Percentiles rank a stretch among this genome's conserved stretches.
phyloP scores from a whole-genome alignment of 768 basidiomycete species.

The Lactarius deliciosus region DNA sequence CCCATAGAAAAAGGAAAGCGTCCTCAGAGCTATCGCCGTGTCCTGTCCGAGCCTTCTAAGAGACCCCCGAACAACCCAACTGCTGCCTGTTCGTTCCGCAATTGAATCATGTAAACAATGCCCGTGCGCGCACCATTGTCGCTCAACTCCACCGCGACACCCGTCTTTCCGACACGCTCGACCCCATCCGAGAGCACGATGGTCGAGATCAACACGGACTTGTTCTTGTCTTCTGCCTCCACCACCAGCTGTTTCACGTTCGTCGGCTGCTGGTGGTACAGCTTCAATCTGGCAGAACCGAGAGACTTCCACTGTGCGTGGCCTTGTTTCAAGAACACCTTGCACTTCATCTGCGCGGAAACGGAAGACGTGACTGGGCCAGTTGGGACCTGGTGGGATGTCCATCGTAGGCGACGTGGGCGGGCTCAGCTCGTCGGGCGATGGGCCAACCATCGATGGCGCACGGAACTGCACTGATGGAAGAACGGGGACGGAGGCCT shows the following conservation, averaged over 20 bases:
- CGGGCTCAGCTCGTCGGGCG: conserved; percentile 73
- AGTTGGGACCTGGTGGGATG: conserved; percentile 42
- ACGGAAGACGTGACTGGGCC: conserved; percentile 78
- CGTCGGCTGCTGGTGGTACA: conserved; percentile 82
- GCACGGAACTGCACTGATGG: conserved; percentile 64
- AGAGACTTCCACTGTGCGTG: conserved; percentile 98
- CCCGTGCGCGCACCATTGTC: conserved; percentile 91
- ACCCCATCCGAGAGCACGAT: conserved; percentile 96
- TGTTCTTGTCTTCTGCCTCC: conserved; percentile 75
- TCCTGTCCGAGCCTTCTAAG: conserved; percentile 82
- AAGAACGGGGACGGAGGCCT: conserved; percentile 51
- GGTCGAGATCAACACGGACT: conserved; percentile 84
- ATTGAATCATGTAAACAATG: conserved; percentile 95
- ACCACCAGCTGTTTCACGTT: conserved; percentile 97
- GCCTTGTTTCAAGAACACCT: conserved; percentile 92
- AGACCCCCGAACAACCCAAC: conserved; percentile 83
- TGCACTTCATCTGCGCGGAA: conserved; percentile 95
- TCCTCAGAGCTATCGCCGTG: conserved; percentile 30
- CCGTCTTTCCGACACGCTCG: conserved; percentile 97
- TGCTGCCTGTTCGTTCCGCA: conserved; percentile 86
- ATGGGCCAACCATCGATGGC: conserved; percentile 50
- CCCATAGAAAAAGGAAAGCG: conserved; percentile 1
- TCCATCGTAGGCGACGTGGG: conserved; percentile 77
- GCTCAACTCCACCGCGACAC: conserved; percentile 93
- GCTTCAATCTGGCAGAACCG: conserved; percentile 81